phyloP scores from a whole-genome alignment of 2,329 filamentous ascomycete genomes.

The Madurella fahalii region DNA sequence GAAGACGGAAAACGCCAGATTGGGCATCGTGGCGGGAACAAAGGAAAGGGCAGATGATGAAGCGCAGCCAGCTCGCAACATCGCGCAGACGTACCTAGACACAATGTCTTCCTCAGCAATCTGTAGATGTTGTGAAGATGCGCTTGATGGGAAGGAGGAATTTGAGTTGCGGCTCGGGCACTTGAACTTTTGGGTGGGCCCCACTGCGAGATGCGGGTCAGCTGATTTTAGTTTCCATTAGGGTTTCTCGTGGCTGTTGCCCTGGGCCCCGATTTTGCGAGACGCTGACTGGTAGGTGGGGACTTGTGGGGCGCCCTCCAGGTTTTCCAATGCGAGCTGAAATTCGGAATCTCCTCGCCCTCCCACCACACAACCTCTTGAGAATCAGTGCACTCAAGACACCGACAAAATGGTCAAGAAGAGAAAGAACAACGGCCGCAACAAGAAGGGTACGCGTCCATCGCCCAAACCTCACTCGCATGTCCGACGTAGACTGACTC shows the following conservation, averaged over 20 bases:
- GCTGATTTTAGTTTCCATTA: constrained; percentile 23
- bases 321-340: constrained; percentile 21
- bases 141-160: constrained; percentile 28
- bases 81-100: constrained; percentile 60
- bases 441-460: constrained; percentile 28
- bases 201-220: constrained; percentile 24
- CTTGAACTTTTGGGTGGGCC: constrained; percentile 26
- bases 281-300: constrained; percentile 3
- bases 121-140: constrained; percentile 48
- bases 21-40: constrained; percentile 31
- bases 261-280: constrained; percentile 15
- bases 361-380: constrained; percentile 25
- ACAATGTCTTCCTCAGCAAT: constrained; percentile 62
- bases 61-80: constrained; percentile 35
- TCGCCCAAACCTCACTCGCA: neutral
- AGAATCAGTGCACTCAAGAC: constrained; percentile 38
- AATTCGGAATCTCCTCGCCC: constrained; percentile 18
- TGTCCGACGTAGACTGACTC: constrained; percentile 13
- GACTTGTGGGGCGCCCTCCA: constrained; percentile 17
- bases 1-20: constrained; percentile 21
- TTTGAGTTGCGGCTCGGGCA: constrained; percentile 23
- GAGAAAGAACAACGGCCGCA: constrained; percentile 52
- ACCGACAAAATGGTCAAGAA: constrained; percentile 68
- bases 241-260: constrained; percentile 22
- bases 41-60: constrained; percentile 13